These are phyloP conservation scores for Agapanthus africanus DNA, from an alignment of 106 monocot species.

Conservation along the genomic window DNA sequence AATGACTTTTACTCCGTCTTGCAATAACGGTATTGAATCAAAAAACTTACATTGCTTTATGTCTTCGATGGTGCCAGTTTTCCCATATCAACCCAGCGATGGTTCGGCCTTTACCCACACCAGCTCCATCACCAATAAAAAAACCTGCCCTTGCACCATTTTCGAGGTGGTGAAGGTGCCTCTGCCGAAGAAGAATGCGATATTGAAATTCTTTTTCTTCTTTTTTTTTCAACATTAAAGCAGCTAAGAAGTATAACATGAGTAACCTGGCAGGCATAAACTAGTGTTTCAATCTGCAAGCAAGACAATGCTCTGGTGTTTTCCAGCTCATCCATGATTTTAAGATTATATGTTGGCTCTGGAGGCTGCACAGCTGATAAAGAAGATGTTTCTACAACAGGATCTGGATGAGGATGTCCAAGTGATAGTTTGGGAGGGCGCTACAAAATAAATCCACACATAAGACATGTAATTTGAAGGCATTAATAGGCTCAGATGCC, in stretches of 20 bases:
- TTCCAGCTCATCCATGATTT: constrained; percentile 70
- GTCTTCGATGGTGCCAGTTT: constrained; percentile 87
- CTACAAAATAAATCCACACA: constrained; percentile 34
- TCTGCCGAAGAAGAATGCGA: constrained; percentile 27
- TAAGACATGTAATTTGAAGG: neutral
- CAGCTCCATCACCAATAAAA: constrained; percentile 99
- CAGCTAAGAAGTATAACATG: neutral
- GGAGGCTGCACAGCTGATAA: constrained; percentile 98
- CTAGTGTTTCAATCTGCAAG: constrained; percentile 94
- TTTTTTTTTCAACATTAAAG: neutral
- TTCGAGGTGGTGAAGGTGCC: constrained; percentile 82
- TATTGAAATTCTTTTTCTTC: neutral
- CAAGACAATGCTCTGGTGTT: constrained; percentile 69
- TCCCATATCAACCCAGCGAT: constrained; percentile 99
- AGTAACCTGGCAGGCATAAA: constrained; percentile 92
- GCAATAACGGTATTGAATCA: too few species aligned
- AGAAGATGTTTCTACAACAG: constrained; percentile 96
- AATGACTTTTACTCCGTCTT: neutral
- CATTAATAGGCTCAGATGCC: neutral
- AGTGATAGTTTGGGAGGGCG: constrained; percentile 76
- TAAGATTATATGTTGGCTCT: constrained; percentile 81
- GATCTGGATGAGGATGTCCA: constrained; percentile 93
- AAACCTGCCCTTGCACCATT: constrained; percentile 89
- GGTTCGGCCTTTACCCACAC: constrained; percentile 98
- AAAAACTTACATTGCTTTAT: constrained; percentile 71